A percentile compares a stretch with the other conserved stretches of the same genome.
phyloP scores from a whole-genome alignment of 352 stramenopile species.

The Globisporangium cystogenes region DNA sequence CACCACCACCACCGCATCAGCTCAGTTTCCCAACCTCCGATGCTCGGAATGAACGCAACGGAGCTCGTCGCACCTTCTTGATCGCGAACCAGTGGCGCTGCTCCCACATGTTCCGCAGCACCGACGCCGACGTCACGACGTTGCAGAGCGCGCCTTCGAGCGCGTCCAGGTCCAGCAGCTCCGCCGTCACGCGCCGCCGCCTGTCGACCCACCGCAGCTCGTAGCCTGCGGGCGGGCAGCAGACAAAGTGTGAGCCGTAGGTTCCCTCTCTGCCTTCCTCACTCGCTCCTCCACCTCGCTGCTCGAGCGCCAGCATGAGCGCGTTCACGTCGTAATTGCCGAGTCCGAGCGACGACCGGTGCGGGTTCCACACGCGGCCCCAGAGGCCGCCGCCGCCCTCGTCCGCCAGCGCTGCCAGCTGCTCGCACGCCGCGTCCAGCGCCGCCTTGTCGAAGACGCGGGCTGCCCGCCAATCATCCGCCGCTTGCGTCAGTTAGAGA shows the following conservation, averaged over 20 bases:
- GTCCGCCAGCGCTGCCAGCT: constrained; percentile 22
- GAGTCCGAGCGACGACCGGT: constrained; percentile 52
- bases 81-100: constrained; percentile 80
- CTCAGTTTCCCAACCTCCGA: neutral
- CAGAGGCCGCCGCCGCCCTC: constrained; percentile 6
- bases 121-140: constrained; percentile 32
- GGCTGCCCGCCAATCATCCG: constrained; percentile 12
- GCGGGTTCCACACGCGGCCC: constrained; percentile 52
- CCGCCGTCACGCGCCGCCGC: constrained; percentile 30
- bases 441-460: constrained; percentile 38
- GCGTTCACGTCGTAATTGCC: constrained; percentile 84
- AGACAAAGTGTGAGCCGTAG: too few relatives aligned
- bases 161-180: constrained; percentile 37
- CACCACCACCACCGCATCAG: neutral
- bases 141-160: constrained; percentile 66
- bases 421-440: constrained; percentile 39
- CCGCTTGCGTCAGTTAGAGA: neutral
- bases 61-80: constrained; percentile 28
- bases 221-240: constrained; percentile 29
- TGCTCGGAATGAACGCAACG: too few relatives aligned
- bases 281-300: too few relatives aligned
- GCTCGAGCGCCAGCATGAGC: constrained; percentile 52
- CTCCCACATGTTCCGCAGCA: constrained; percentile 49
- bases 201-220: constrained; percentile 70
- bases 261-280: too few relatives aligned